phyloP scores from a whole-genome alignment of 768 basidiomycete genomes.

The Pulveroboletus sp. region DNA sequence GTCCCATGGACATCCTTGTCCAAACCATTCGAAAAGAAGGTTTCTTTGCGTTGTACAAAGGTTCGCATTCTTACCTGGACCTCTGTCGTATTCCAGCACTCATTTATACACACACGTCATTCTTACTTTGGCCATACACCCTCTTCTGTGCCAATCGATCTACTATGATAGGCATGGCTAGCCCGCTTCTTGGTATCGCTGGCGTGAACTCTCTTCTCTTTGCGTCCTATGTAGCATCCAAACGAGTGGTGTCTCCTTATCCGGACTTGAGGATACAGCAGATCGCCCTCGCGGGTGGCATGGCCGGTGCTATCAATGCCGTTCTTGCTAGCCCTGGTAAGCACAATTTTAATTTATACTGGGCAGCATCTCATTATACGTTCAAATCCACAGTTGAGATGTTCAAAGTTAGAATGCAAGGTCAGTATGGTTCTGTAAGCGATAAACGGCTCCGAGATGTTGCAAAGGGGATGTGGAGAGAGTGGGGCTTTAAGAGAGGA shows the following conservation, averaged over 20 bases:
- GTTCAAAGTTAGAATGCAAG: slow-evolving; percentile 99
- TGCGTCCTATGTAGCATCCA: slow-evolving; percentile 81
- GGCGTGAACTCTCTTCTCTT: slow-evolving; percentile 96
- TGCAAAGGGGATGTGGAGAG: slow-evolving; percentile 76
- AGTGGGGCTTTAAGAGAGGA: slow-evolving; percentile 85
- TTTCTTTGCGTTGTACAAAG: slow-evolving; percentile 92
- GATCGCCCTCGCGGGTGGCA: slow-evolving; percentile 80
- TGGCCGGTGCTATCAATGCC: slow-evolving; percentile 91
- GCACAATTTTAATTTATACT: slow-evolving; percentile 1
- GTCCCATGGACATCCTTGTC: slow-evolving; percentile 85
- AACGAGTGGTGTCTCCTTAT: slow-evolving; percentile 85
- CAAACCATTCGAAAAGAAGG: slow-evolving; percentile 88
- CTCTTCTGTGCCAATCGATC: background rate
- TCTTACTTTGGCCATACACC: background rate
- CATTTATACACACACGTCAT: background rate
- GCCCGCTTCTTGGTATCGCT: slow-evolving; percentile 88
- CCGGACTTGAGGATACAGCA: slow-evolving; percentile 78
- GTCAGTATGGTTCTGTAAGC: slow-evolving; percentile 78
- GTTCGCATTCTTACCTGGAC: slow-evolving; percentile 36
- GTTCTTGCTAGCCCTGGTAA: slow-evolving; percentile 86
- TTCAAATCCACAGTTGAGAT: slow-evolving; percentile 67
- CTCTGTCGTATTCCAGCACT: background rate
- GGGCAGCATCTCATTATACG: background rate
- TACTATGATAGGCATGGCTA: slow-evolving; percentile 71
- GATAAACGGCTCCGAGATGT: slow-evolving; percentile 78